A percentile compares a stretch with the other conserved stretches of the same genome.
These are phyloP conservation scores for Epichloe baconii DNA, from an alignment of 2,329 filamentous ascomycete genomes.

Conservation along the genomic window DNA sequence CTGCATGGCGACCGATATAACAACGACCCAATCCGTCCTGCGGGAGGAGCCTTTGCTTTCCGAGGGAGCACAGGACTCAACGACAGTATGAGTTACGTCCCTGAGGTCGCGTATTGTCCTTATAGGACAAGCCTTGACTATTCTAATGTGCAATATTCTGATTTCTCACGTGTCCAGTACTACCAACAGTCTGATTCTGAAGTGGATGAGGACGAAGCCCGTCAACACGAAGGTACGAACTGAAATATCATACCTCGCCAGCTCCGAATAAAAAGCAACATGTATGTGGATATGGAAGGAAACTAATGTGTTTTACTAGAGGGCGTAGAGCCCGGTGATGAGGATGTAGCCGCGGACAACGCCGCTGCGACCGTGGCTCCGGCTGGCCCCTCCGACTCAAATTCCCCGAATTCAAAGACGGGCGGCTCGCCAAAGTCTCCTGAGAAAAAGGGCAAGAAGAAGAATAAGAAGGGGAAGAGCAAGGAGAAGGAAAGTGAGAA, in stretches of 20 bases:
- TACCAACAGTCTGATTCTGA: conserved; percentile 27
- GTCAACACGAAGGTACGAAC: conserved; percentile 8
- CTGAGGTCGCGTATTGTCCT: conserved; percentile 25
- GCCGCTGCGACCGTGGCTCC: neutral
- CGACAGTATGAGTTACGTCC: conserved; percentile 30
- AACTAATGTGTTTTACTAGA: neutral
- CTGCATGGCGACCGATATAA: conserved; percentile 22
- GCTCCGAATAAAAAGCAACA: neutral
- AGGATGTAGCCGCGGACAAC: conserved; percentile 1
- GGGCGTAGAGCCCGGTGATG: neutral
- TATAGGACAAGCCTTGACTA: conserved; percentile 26
- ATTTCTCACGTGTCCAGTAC: conserved; percentile 31
- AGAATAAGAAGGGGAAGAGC: conserved; percentile 11
- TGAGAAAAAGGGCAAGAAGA: conserved; percentile 7
- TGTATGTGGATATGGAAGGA: neutral
- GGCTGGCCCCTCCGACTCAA: neutral
- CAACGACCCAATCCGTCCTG: conserved; percentile 16
- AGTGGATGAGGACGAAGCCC: conserved; percentile 16
- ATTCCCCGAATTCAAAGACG: conserved; percentile 4
- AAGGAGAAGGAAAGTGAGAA: conserved; percentile 7
- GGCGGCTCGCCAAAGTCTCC: conserved; percentile 3
- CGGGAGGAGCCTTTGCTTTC: conserved; percentile 10
- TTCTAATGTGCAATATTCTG: conserved; percentile 25
- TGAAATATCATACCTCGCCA: neutral
- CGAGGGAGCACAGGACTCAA: conserved; percentile 14